Conservation (phyloP, 2,329 filamentous ascomycete genomes). For the Allantophomopsis cytisporea region DNA sequence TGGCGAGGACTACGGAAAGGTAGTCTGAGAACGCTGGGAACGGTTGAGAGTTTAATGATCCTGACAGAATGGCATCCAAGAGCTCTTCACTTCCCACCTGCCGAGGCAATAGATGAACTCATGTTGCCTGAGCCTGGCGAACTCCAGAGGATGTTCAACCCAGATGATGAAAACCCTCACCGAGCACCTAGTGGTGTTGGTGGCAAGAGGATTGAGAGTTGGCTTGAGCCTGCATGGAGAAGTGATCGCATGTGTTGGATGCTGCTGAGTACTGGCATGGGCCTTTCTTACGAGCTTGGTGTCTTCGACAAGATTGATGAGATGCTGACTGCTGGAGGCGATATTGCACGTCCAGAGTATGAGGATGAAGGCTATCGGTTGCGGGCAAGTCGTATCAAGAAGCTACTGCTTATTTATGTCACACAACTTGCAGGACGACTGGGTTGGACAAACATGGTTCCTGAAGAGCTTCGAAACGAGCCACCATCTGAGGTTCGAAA, state of each 20-base stretch:
- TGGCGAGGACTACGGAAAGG: conserved; percentile 60
- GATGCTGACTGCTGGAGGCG: conserved; percentile 39
- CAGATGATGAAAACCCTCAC: conserved; percentile 24
- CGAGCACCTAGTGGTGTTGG: conserved; percentile 44
- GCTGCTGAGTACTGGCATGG: conserved; percentile 82
- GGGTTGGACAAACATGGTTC: conserved; percentile 88
- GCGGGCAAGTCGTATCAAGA: conserved; percentile 68
- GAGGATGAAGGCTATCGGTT: conserved; percentile 68
- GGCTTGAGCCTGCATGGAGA: conserved; percentile 92
- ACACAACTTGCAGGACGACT: conserved; percentile 88
- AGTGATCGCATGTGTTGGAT: conserved; percentile 97
- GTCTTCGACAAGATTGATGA: conserved; percentile 88
- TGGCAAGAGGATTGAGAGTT: conserved; percentile 79
- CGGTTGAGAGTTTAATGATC: conserved; percentile 86
- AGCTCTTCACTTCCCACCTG: conserved; percentile 83
- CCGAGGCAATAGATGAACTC: conserved; percentile 58
- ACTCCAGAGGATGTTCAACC: conserved; percentile 25
- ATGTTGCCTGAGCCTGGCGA: conserved; percentile 35
- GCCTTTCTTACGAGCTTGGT: conserved; percentile 83
- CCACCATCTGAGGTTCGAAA: conserved; percentile 34
- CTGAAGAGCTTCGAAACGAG: conserved; percentile 48
- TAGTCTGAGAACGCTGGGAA: conserved; percentile 79
- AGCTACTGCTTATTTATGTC: conserved; percentile 79
- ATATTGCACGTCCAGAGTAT: conserved; percentile 48
- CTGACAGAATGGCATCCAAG: conserved; percentile 96